These are phyloP conservation scores for Fusarium duplospermum DNA, from an alignment of 2,329 filamentous ascomycete genomes.

Conservation along the genomic window DNA sequence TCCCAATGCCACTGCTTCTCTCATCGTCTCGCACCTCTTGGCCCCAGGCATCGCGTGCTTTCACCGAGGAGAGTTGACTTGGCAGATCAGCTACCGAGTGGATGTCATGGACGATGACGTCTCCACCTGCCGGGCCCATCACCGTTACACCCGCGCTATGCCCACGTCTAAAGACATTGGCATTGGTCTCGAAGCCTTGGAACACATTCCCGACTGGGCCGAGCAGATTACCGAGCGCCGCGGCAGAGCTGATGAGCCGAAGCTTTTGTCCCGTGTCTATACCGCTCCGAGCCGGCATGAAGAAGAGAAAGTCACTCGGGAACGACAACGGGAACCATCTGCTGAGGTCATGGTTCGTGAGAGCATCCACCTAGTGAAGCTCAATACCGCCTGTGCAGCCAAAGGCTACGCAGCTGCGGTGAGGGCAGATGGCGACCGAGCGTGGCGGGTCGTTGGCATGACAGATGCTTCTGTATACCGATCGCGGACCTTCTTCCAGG, in stretches of 20 bases:
- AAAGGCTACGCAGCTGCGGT: conserved; percentile 73
- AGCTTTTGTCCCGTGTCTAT: conserved; percentile 66
- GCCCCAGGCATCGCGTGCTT: conserved; percentile 25
- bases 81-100: conserved; percentile 20
- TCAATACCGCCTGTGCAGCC: conserved; percentile 72
- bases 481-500: conserved; percentile 47
- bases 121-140: conserved; percentile 24
- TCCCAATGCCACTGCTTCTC: conserved; percentile 37
- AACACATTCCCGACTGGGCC: conserved; percentile 34
- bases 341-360: conserved; percentile 60
- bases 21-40: conserved; percentile 26
- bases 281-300: conserved; percentile 64
- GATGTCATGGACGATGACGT: conserved; percentile 18
- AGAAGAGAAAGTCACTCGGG: conserved; percentile 68
- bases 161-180: conserved; percentile 32
- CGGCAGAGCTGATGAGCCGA: conserved; percentile 71
- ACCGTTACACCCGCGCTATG: conserved; percentile 36
- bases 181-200: conserved; percentile 39
- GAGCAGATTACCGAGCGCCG: conserved; percentile 47
- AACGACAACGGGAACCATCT: conserved; percentile 67
- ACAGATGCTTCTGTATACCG: conserved; percentile 62
- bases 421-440: conserved; percentile 74
- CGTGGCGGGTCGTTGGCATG: conserved; percentile 71
- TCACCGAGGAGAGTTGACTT: conserved; percentile 20
- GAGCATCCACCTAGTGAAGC: conserved; percentile 66